Percentiles rank a stretch among this genome's conserved stretches.
These are phyloP conservation scores for Peniophora sp. DNA, from an alignment of 1,284 basidiomycete genomes.

Conservation along the genomic window DNA sequence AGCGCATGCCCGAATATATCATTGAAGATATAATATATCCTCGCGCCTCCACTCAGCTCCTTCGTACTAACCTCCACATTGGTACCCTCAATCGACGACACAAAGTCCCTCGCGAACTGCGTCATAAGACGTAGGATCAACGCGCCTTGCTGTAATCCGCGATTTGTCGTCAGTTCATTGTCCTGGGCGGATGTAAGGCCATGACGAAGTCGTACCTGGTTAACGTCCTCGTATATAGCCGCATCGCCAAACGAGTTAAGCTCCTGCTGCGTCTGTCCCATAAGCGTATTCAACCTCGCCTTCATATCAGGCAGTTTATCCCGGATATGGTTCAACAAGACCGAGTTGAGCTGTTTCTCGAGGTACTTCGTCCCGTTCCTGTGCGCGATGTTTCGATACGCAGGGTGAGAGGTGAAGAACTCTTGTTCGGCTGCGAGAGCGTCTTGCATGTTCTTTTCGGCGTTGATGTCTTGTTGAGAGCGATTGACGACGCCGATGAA, in stretches of 20 bases:
- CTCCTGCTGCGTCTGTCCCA: conserved; percentile 99
- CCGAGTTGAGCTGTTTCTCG: conserved; percentile 93
- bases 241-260: conserved; percentile 94
- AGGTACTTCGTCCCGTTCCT: conserved; percentile 96
- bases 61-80: conserved; percentile 97
- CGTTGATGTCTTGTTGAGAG: conserved; percentile 96
- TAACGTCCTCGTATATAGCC: conserved; percentile 87
- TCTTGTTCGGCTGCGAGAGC: conserved; percentile 84
- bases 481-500: conserved; percentile 98
- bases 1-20: conserved; percentile 96
- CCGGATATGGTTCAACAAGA: conserved; percentile 95
- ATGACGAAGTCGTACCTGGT: conserved; percentile 44
- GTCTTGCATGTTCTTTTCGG: conserved; percentile 80
- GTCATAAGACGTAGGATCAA: conserved; percentile 96
- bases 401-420: conserved; percentile 87
- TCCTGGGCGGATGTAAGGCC: not conserved
- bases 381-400: conserved; percentile 94
- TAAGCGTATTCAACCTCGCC: conserved; percentile 93
- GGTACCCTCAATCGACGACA: conserved; percentile 98
- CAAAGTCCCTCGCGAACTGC: conserved; percentile 96
- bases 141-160: conserved; percentile 57
- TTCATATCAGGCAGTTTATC: conserved; percentile 99
- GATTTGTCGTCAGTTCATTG: not conserved
- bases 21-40: conserved; percentile 99
- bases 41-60: conserved; percentile 94